A percentile compares a stretch with the other conserved stretches of the same genome.
Evolutionary conservation across 768 basidiomycete genomes (phyloP).

Genomic region (Suillus sp.): DNA sequence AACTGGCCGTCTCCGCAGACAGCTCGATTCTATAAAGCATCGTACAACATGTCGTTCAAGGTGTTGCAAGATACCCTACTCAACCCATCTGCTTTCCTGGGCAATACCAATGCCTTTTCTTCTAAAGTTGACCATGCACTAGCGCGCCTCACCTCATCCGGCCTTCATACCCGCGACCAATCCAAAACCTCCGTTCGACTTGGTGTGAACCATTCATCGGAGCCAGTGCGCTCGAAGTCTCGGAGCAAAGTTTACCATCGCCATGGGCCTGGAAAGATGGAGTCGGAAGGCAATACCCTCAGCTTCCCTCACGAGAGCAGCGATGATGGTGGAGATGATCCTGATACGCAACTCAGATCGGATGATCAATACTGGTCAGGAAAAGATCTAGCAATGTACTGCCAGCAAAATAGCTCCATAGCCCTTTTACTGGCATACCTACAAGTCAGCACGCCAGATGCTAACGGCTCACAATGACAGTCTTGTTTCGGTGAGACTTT

Average conservation of each 20-base stretch:
- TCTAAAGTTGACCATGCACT: slow-evolving; percentile 37
- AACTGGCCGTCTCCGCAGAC: slow-evolving; percentile 41
- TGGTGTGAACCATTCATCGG: slow-evolving; percentile 25
- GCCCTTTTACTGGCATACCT: slow-evolving; percentile 70
- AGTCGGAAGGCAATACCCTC: slow-evolving; percentile 47
- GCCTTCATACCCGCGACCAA: slow-evolving; percentile 11
- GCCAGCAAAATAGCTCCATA: slow-evolving; percentile 88
- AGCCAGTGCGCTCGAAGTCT: slow-evolving; percentile 66
- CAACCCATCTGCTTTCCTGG: slow-evolving; percentile 32
- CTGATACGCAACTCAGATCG: slow-evolving; percentile 36
- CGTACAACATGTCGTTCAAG: slow-evolving; percentile 75
- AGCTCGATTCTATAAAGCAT: slow-evolving; percentile 59
- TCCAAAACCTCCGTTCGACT: slow-evolving; percentile 11
- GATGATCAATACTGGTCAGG: slow-evolving; percentile 70
- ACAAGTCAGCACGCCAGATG: slow-evolving; percentile 50
- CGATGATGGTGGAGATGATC: slow-evolving; percentile 34
- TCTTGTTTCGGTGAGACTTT: slow-evolving; percentile 26
- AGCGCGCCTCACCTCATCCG: slow-evolving; percentile 32
- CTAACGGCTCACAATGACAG: slow-evolving; percentile 28
- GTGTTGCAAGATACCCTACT: slow-evolving; percentile 87
- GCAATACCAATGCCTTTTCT: slow-evolving; percentile 22
- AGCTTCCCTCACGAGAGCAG: slow-evolving; percentile 29
- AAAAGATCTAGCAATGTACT: slow-evolving; percentile 81
- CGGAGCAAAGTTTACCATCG: slow-evolving; percentile 69
- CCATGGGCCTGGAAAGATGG: slow-evolving; percentile 64